Evolutionary conservation across 345 rosid species (phyloP).

Genomic region (Pseudoturritis turrita): DNA sequence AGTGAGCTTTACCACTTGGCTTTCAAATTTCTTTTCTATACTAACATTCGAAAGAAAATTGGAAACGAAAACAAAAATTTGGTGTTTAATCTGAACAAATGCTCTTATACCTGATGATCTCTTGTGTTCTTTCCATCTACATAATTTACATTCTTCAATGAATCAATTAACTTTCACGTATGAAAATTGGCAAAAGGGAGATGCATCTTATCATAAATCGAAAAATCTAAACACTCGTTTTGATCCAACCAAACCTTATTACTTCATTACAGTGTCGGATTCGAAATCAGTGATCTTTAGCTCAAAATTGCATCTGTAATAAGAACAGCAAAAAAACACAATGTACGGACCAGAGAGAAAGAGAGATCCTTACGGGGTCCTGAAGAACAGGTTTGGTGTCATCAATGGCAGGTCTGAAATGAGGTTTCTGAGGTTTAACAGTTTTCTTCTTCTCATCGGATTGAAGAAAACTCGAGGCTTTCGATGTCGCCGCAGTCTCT

Average conservation of each 20-base stretch:
- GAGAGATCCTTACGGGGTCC: conserved; percentile 50
- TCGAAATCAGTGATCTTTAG: background rate
- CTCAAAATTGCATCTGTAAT: background rate
- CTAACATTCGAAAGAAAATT: too few relatives aligned
- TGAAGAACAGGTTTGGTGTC: conserved; percentile 74
- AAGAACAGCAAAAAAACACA: background rate
- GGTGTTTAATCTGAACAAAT: background rate
- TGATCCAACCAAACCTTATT: background rate
- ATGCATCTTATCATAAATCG: too few relatives aligned
- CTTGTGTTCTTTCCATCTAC: background rate
- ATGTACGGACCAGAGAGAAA: background rate
- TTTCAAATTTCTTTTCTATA: too few relatives aligned
- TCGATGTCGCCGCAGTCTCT: conserved; percentile 22
- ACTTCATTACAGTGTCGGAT: background rate
- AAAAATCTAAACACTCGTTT: background rate
- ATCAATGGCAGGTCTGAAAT: conserved; percentile 57
- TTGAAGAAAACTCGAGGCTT: background rate
- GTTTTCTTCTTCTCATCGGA: background rate
- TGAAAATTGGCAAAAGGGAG: background rate
- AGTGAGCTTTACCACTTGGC: background rate
- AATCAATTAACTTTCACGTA: background rate
- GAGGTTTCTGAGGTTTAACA: conserved; percentile 42
- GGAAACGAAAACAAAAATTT: background rate
- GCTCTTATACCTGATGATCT: background rate
- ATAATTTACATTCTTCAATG: background rate